Base-by-base conservation (phyloP, 2,329 filamentous ascomycete genomes). In the Dactylellina sp. region DNA sequence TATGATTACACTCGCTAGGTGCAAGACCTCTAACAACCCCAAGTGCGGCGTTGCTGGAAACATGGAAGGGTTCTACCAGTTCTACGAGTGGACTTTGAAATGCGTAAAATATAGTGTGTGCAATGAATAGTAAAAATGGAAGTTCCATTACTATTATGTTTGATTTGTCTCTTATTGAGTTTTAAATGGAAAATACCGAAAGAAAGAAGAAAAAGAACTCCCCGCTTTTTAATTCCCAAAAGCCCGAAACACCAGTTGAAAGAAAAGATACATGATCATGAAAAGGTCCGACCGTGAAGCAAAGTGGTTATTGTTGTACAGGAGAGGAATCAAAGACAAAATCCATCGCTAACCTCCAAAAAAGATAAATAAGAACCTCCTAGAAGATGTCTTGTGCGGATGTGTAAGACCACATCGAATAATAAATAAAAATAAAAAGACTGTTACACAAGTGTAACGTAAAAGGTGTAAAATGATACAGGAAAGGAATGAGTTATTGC, bases 381-480 rank as follows among this genome's bases (percentile, higher is more conserved):
- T 37, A 39, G 47, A 56, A 32, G 18, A 40, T 24, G 35, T 24
- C 24, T n/a, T n/a, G n/a, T n/a, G n/a, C 22, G 55, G 14, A 40
- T 55, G 25, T 68, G 37, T 32, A 35, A 56, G 14, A 55, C 56
- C 46, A 70, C 49, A 70, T 55, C 25, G 62, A 56, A 61, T 52
- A 46, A 60, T 50, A 49, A 52, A 52, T 47, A 49, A 22, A 35
- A 25, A 46, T n/a, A n/a, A n/a, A n/a, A n/a, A n/a, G n/a, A n/a
- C n/a, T n/a, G 70, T 66, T 46, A 61, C 70, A 74, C 70, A 66
- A 50, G 61, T 74, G 61, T 55, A 66, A 74, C 61, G 22, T 49
- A 63, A 57, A 39, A 16, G 40, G n/a, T 4, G 28, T 46, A 56
- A 55, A 57, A 74, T 62, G 61, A 66, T 74, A 74, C 70, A 74